Evolutionary conservation across 2,329 filamentous ascomycete species (phyloP).

Genomic region (Cordyceps militaris): DNA sequence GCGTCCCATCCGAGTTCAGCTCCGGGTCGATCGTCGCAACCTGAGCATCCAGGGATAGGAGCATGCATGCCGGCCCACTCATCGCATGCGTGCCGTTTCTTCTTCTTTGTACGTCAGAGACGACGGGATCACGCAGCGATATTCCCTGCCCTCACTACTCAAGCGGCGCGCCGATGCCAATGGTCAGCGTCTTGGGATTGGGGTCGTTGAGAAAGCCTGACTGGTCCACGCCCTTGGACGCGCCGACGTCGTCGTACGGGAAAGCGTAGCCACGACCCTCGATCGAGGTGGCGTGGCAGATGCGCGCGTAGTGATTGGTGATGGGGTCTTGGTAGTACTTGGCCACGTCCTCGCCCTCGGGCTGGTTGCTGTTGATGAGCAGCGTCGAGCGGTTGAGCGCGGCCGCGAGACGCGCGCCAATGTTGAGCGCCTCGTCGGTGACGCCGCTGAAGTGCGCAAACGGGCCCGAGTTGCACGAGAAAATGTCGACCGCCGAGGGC

Average conservation of each 20-base stretch:
- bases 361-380: conserved; percentile 44
- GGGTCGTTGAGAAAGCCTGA: conserved; percentile 55
- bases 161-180: conserved; percentile 44
- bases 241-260: conserved; percentile 62
- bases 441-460: conserved; percentile 41
- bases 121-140: too few species aligned
- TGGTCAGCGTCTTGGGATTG: conserved; percentile 47
- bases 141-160: too few species aligned
- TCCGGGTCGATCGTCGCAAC: not conserved
- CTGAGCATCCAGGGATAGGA: not conserved
- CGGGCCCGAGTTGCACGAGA: conserved; percentile 48
- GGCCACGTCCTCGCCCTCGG: conserved; percentile 39
- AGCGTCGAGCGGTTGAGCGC: conserved; percentile 70
- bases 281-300: conserved; percentile 54
- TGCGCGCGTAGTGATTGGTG: conserved; percentile 61
- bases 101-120: too few species aligned
- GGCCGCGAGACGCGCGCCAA: conserved; percentile 67
- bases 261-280: conserved; percentile 62
- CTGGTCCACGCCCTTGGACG: conserved; percentile 48
- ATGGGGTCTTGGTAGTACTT: conserved; percentile 46
- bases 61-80: too few species aligned
- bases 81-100: too few species aligned
- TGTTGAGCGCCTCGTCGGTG: conserved; percentile 45
- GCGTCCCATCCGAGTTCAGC: not conserved
- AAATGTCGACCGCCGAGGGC: conserved; percentile 43